These are phyloP conservation scores for Scleroderma bovista DNA, from an alignment of 768 basidiomycete genomes.

Conservation along the genomic window DNA sequence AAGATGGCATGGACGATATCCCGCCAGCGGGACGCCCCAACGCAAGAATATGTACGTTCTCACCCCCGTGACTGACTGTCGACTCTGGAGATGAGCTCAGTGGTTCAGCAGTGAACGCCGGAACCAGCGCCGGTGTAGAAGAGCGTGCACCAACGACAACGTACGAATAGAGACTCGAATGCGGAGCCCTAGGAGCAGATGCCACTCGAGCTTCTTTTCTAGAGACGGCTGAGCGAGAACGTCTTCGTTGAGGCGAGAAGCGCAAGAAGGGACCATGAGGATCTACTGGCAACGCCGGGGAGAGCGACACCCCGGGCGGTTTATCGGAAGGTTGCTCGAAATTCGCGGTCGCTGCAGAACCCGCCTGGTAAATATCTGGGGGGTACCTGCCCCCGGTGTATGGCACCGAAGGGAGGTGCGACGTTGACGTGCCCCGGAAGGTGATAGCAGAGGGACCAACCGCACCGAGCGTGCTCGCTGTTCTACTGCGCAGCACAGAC, in stretches of 20 bases:
- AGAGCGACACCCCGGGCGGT: neutral
- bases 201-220: conserved; percentile 26
- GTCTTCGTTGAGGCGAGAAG: conserved; percentile 27
- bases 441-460: conserved; percentile 18
- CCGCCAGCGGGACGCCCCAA: conserved; percentile 14
- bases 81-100: conserved; percentile 21
- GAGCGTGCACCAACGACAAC: conserved; percentile 16
- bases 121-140: conserved; percentile 18
- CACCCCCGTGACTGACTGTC: conserved; percentile 20
- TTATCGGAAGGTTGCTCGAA: conserved; percentile 8
- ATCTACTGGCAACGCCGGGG: conserved; percentile 6
- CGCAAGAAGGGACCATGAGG: conserved; percentile 7
- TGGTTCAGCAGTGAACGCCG: conserved; percentile 21
- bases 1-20: conserved; percentile 19
- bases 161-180: conserved; percentile 23
- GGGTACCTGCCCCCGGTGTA: conserved; percentile 30
- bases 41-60: conserved; percentile 21
- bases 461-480: conserved; percentile 37
- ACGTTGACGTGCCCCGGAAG: conserved; percentile 26
- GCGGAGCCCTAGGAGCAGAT: conserved; percentile 24
- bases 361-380: conserved; percentile 26
- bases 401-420: conserved; percentile 26
- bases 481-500: conserved; percentile 56
- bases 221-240: conserved; percentile 30
- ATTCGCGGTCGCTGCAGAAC: conserved; percentile 8